Evolutionary conservation across 2,329 filamentous ascomycete genomes (phyloP), one percentile per base, ranked within the genome.

Genomic region (Endocalyx cinctus): DNA sequence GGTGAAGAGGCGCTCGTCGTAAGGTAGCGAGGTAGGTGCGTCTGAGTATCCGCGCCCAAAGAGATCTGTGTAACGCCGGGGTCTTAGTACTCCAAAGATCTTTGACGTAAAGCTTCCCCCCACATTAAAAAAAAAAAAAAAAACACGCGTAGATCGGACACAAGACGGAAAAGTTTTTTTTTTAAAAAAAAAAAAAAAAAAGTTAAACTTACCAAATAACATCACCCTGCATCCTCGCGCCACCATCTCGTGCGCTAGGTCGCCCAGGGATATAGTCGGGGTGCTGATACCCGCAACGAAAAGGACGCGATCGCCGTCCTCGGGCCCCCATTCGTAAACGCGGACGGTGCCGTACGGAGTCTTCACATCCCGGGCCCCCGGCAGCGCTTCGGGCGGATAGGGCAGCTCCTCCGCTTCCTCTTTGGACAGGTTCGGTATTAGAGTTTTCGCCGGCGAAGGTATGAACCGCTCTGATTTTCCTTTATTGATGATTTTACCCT

Each of bases 251-350:
- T 77, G 67, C 11, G 82, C 83, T 22, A 92, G 55, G 26, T 74
- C 70, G 3, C 77, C 79, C 13, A 90, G 62, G 0, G 84, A 72
- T 29, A 89, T 65, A 41, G 79, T 80, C 1, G 87, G 87, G 5
- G 86, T 92, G 31, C 79, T 84, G 49, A 92, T 89, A 5, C 87
- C 87, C 57, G 90, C 87, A 12, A 94, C 62, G 17, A 94, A 63
- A 11, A 94, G 62, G 1, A 90, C 78, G 50, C 81, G 87, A 17
- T 77, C 71, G 2, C 85, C 86, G 22, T 72, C 63, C 38, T 77
- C 70, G 0, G 84, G 83, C 0, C 87, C 87, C 73, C 82, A 92
- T 65, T 94, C 87, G 54, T 87, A 90, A 4, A 86, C 79, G 28
- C 81, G 67, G 41, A 86, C 74, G 5, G 64, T 75, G 12, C 87